Percentiles rank a stretch among this genome's conserved stretches.
Evolutionary conservation across 257 asterid species (phyloP).

Genomic region (Ehretia macrophylla): DNA sequence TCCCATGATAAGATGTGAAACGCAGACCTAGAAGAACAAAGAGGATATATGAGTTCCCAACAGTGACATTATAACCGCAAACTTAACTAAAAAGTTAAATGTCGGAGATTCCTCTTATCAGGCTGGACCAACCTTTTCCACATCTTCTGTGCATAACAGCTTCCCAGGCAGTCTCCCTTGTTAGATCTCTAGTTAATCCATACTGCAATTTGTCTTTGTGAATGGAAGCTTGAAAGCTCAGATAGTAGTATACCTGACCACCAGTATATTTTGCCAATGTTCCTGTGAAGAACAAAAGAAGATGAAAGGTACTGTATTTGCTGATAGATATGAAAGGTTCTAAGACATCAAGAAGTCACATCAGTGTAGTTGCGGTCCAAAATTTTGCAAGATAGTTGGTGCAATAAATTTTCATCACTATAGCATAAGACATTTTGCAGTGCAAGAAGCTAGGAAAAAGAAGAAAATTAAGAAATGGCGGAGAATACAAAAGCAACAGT

Average conservation of each 20-base stretch:
- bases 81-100: background rate
- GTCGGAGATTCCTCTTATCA: background rate
- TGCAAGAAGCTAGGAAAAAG: too few species aligned
- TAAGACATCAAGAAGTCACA: background rate
- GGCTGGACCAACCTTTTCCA: slow-evolving; percentile 51
- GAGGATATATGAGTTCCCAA: slow-evolving; percentile 10
- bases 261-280: slow-evolving; percentile 72
- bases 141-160: slow-evolving; percentile 74
- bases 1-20: slow-evolving; percentile 65
- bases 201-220: slow-evolving; percentile 61
- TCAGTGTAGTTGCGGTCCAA: background rate
- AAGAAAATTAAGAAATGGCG: too few species aligned
- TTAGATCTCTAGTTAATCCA: slow-evolving; percentile 65
- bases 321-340: background rate
- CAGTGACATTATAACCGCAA: background rate
- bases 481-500: too few species aligned
- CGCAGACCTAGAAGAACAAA: slow-evolving; percentile 48
- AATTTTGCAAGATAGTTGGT: too few species aligned
- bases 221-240: slow-evolving; percentile 44
- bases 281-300: slow-evolving; percentile 31
- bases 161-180: slow-evolving; percentile 82
- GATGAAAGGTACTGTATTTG: slow-evolving; percentile 5
- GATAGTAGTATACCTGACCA: slow-evolving; percentile 76
- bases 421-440: too few species aligned
- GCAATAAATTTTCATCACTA: too few species aligned